Evolutionary conservation across 768 basidiomycete species (phyloP).

Genomic region (Naganishia vaughanmartiniae): DNA sequence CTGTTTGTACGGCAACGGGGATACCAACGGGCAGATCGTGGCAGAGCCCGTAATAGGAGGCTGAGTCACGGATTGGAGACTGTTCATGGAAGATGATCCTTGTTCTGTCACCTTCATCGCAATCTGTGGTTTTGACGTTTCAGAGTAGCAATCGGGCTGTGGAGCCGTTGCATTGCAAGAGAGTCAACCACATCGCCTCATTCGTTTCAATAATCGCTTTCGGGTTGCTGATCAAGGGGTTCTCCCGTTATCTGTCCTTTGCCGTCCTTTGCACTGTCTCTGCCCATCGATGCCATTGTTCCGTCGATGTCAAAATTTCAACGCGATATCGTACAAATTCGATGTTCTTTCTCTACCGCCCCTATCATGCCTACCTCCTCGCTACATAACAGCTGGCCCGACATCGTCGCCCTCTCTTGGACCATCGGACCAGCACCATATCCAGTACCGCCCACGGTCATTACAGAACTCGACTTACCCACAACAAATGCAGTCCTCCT

Average conservation of each 20-base stretch:
- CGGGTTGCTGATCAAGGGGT: neutral
- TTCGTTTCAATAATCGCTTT: too few species aligned
- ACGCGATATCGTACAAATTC: neutral
- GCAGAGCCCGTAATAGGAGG: neutral
- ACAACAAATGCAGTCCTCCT: neutral
- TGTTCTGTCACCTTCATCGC: too few species aligned
- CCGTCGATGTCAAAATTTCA: neutral
- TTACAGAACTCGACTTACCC: neutral
- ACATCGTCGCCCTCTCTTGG: neutral
- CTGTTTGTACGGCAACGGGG: neutral
- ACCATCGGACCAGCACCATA: neutral
- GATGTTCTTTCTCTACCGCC: neutral
- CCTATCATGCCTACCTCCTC: neutral
- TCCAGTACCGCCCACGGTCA: neutral
- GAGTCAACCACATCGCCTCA: too few species aligned
- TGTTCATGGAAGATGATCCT: neutral
- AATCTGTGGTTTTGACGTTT: conserved; percentile 3
- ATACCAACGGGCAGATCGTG: neutral
- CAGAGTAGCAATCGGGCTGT: neutral
- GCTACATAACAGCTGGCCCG: conserved; percentile 2
- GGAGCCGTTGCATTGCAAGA: too few species aligned
- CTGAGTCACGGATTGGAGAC: neutral
- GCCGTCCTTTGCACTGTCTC: neutral
- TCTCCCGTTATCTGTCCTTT: neutral
- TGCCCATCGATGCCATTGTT: neutral